A percentile compares a stretch with the other conserved stretches of the same genome.
These are phyloP conservation scores for Rhizopus stolonifer DNA, from an alignment of 371 early-diverging fungal genomes.

Conservation along the genomic window DNA sequence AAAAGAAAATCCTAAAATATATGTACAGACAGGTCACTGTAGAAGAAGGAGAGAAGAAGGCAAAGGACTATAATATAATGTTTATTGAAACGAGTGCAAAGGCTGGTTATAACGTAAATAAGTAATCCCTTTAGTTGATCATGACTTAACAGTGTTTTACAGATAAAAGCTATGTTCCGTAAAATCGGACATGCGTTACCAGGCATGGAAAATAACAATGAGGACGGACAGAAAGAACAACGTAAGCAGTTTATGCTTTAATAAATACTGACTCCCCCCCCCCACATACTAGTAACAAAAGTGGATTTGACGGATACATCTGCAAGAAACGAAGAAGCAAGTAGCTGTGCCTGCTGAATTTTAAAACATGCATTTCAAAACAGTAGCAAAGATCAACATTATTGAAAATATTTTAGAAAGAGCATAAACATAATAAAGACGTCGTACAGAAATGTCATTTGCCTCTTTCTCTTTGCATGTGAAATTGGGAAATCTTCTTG, in stretches of 20 bases:
- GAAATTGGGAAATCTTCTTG: too few species aligned
- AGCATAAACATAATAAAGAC: too few species aligned
- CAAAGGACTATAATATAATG: slow-evolving; percentile 92
- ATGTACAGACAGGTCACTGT: slow-evolving; percentile 81
- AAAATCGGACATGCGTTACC: slow-evolving; percentile 96
- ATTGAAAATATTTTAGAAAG: neutral
- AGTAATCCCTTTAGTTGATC: neutral
- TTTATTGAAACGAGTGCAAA: slow-evolving; percentile 98
- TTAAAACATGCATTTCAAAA: neutral
- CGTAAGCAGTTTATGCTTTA: slow-evolving; percentile 22
- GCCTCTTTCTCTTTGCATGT: too few species aligned
- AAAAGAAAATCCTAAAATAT: neutral
- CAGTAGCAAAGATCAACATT: neutral
- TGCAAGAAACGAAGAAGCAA: slow-evolving; percentile 34
- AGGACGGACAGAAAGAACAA: slow-evolving; percentile 39
- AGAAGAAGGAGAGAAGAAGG: slow-evolving; percentile 96
- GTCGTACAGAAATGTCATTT: too few species aligned
- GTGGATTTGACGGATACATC: slow-evolving; percentile 45
- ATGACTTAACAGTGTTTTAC: neutral
- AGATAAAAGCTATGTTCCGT: slow-evolving; percentile 89
- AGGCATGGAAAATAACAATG: slow-evolving; percentile 73
- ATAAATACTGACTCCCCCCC: too few species aligned
- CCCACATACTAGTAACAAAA: slow-evolving; percentile 36
- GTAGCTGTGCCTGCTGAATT: slow-evolving; percentile 45
- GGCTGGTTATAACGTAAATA: slow-evolving; percentile 84